Percentiles rank a stretch among this genome's conserved stretches.
Conservation (phyloP, 2,329 filamentous ascomycete genomes). For the Colletotrichum horii region DNA sequence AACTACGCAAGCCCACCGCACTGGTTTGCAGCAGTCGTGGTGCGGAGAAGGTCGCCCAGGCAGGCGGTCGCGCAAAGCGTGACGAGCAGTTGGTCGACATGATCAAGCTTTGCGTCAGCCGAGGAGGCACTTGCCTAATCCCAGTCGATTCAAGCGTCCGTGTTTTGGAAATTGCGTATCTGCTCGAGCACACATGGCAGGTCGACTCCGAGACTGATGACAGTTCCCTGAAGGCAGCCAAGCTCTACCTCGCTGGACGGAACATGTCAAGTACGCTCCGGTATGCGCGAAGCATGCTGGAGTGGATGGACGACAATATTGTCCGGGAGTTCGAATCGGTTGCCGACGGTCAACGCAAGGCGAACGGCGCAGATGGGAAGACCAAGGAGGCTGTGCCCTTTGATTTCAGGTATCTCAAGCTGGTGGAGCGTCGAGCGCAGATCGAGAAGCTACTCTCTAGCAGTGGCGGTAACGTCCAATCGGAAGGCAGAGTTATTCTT, state of each 20-base stretch:
- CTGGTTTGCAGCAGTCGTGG: conserved; percentile 90
- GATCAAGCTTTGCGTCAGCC: conserved; percentile 77
- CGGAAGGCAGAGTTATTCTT: conserved; percentile 76
- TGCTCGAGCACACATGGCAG: conserved; percentile 92
- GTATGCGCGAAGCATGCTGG: conserved; percentile 92
- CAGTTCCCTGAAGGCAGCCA: conserved; percentile 56
- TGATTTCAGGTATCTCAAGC: conserved; percentile 83
- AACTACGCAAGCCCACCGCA: conserved; percentile 90
- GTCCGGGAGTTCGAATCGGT: conserved; percentile 87
- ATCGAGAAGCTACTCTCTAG: conserved; percentile 71
- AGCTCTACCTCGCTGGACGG: conserved; percentile 83
- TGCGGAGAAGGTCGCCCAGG: conserved; percentile 71
- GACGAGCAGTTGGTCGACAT: conserved; percentile 87
- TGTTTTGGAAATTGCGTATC: conserved; percentile 88
- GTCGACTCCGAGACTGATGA: conserved; percentile 61
- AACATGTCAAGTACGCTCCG: conserved; percentile 89
- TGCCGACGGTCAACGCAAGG: conserved; percentile 55
- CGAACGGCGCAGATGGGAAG: conserved; percentile 52
- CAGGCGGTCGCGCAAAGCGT: conserved; percentile 77
- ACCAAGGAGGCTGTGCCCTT: conserved; percentile 74
- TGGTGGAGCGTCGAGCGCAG: conserved; percentile 83
- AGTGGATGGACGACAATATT: conserved; percentile 99
- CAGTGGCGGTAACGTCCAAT: conserved; percentile 42
- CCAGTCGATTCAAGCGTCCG: conserved; percentile 96
- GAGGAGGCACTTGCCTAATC: conserved; percentile 89